phyloP scores from a whole-genome alignment of 371 early-diverging fungal species.

The Conidiobolus incongruus region DNA sequence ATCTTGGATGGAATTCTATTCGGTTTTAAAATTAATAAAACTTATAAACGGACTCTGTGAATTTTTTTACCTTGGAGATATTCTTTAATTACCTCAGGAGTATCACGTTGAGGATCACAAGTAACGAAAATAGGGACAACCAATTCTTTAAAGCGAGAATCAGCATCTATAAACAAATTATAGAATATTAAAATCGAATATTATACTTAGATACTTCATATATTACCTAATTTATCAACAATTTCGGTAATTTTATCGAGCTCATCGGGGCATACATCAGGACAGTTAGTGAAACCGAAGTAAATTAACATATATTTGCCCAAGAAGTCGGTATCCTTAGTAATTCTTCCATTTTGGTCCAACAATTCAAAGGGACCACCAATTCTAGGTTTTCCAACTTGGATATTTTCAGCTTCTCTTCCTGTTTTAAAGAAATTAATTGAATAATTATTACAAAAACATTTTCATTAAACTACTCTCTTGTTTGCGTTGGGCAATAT shows the following conservation, averaged over 20 bases:
- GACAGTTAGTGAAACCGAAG: slow-evolving; percentile 97
- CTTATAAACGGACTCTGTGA: not conserved
- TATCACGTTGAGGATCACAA: slow-evolving; percentile 90
- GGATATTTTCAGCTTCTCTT: slow-evolving; percentile 13
- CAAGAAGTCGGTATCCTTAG: slow-evolving; percentile 37
- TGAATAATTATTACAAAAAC: not conserved
- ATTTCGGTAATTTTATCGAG: slow-evolving; percentile 89
- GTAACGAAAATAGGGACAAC: slow-evolving; percentile 87
- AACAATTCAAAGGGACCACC: slow-evolving; percentile 81
- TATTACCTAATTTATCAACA: slow-evolving; percentile 48
- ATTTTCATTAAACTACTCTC: not conserved
- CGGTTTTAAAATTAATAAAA: not conserved
- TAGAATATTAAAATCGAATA: not conserved
- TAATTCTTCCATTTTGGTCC: slow-evolving; percentile 42
- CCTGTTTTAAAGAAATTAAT: not conserved
- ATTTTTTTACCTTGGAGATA: slow-evolving; percentile 49
- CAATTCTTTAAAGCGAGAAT: slow-evolving; percentile 11
- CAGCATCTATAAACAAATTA: not conserved
- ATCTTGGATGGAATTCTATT: slow-evolving; percentile 73
- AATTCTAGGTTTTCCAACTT: slow-evolving; percentile 59
- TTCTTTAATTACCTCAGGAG: slow-evolving; percentile 51
- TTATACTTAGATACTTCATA: not conserved
- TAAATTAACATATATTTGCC: slow-evolving; percentile 77
- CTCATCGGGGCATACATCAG: slow-evolving; percentile 97
- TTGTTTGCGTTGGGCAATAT: slow-evolving; percentile 8